Percentiles rank a stretch among this genome's conserved stretches.
Conservation (phyloP, 495 filamentous ascomycete genomes). For the Penicillium waksmanii region DNA sequence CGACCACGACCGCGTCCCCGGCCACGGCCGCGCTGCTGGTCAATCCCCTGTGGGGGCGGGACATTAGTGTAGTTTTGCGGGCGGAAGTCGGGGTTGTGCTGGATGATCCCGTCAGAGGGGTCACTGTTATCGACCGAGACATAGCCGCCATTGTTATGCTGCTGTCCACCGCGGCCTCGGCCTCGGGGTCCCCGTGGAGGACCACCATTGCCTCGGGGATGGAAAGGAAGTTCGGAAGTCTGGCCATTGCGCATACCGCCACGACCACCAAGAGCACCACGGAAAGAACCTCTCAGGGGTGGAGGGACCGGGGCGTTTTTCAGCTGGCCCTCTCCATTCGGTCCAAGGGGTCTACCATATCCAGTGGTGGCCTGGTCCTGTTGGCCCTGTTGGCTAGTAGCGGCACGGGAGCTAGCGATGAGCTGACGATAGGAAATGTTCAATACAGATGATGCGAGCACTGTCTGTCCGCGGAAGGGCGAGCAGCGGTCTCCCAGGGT, state of each 20-base stretch:
- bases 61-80: slow-evolving; percentile 70
- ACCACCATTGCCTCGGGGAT: slow-evolving; percentile 37
- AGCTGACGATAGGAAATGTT: slow-evolving; percentile 85
- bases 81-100: slow-evolving; percentile 57
- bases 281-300: slow-evolving; percentile 72
- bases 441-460: slow-evolving; percentile 78
- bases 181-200: slow-evolving; percentile 37
- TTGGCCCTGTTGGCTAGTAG: slow-evolving; percentile 60
- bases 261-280: slow-evolving; percentile 63
- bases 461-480: slow-evolving; percentile 94
- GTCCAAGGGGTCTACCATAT: slow-evolving; percentile 60
- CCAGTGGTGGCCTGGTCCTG: slow-evolving; percentile 55
- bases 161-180: slow-evolving; percentile 45
- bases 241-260: slow-evolving; percentile 48
- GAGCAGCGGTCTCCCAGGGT: slow-evolving; percentile 86
- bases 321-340: slow-evolving; percentile 66
- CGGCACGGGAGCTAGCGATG: slow-evolving; percentile 72
- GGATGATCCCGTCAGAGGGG: slow-evolving; percentile 51
- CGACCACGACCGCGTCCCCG: slow-evolving; percentile 47
- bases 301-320: slow-evolving; percentile 68
- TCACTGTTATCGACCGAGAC: slow-evolving; percentile 53
- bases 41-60: slow-evolving; percentile 74
- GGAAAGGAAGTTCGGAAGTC: slow-evolving; percentile 38
- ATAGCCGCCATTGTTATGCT: slow-evolving; percentile 52
- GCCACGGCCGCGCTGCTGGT: slow-evolving; percentile 61